Evolutionary conservation across 352 stramenopile genomes (phyloP), one percentile per base, ranked within the genome.

Genomic region (Globisporangium alternatum): DNA sequence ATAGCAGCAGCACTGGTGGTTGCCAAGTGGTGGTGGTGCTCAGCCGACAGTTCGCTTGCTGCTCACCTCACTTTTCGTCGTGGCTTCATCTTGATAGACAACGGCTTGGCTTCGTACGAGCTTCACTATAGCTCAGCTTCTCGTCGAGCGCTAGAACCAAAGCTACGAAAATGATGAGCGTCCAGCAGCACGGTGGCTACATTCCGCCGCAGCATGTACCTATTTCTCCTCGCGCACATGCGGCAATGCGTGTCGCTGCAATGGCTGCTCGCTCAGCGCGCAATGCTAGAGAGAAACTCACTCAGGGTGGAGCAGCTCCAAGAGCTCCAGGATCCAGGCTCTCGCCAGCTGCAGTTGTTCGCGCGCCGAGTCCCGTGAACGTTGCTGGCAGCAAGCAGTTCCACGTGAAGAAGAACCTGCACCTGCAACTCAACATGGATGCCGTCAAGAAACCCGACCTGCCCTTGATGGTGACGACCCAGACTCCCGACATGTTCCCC

Each of bases 391-490:
- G 8, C 19, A 57, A 15, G 48, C 60, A 58, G 7, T 68, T 76
- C 21, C 65, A 78, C 13, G 63, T 70, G 41, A 79, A 69, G 66
- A 90, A 87, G 58, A 69, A 80, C 2, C 61, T 89, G 44, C 78
- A 88, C 12, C 68, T 91, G 22, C 73, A 81, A 5, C 69, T 91
- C 15, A 86, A 84, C 9, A 65, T 89, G 0, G 66, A 78, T 15
- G 76, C 64, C 1, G 57, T 83, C 13, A 62, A 76, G 15, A 74
- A 78, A 8, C 65, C 68, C 0, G 58, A 66, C 0, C 22, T 83
- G 2, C 75, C 80, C 2, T 70, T 81, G 45, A 89, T 86, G 81
- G 41, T 78, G 13, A 67, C 51, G 25, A 9, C 35, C 4, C 33
- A 52, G 22, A 63, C 53, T 1, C 51, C 67, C 19, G 58, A 65